These are phyloP conservation scores for Psidium friedrichsthalianum DNA, from an alignment of 345 rosid genomes.

Conservation along the genomic window DNA sequence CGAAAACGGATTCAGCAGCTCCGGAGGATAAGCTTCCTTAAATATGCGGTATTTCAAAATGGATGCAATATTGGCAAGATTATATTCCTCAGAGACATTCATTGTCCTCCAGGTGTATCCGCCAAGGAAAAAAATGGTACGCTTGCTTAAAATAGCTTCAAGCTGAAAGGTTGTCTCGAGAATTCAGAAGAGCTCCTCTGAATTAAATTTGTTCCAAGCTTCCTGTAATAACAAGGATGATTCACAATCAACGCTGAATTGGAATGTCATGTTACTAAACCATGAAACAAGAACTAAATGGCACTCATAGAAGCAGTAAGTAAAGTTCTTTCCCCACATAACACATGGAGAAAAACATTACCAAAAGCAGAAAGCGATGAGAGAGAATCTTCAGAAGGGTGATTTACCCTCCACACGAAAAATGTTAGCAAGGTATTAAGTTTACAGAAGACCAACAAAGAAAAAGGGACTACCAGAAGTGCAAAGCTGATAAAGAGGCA, in stretches of 20 bases:
- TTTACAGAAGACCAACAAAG: background rate
- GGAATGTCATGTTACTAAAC: background rate
- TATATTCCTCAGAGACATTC: background rate
- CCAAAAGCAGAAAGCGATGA: background rate
- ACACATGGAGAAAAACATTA: background rate
- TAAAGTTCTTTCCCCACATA: background rate
- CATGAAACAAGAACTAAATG: background rate
- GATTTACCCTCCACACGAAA: background rate
- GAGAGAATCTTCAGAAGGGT: background rate
- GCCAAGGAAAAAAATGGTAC: background rate
- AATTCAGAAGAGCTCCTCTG: constrained; percentile 34
- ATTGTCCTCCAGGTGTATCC: background rate
- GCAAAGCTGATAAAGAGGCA: background rate
- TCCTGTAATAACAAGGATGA: constrained; percentile 15
- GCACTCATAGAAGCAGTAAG: background rate
- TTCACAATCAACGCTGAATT: background rate
- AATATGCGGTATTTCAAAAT: background rate
- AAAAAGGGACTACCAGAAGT: background rate
- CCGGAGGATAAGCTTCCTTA: background rate
- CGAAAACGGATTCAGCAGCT: background rate
- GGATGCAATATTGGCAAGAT: background rate
- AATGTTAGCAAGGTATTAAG: background rate
- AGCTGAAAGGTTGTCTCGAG: background rate
- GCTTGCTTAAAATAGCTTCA: background rate
- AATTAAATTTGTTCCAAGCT: constrained; percentile 43